A percentile compares a stretch with the other conserved stretches of the same genome.
Conservation (phyloP, 208 protist genomes). For the Acanthamoeba sp. region DNA sequence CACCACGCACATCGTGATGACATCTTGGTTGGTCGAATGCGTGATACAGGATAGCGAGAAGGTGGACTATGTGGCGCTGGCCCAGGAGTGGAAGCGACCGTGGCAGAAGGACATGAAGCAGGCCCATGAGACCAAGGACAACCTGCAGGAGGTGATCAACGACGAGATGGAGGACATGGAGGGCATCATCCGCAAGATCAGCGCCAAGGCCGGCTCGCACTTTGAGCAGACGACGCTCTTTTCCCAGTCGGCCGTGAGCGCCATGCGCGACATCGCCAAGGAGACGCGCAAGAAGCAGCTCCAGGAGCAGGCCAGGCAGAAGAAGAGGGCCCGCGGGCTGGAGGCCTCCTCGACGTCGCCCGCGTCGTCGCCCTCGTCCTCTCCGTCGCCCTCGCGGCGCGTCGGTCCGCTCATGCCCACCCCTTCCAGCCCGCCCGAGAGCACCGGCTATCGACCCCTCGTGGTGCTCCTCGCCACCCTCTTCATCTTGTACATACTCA, state of each 20-base stretch:
- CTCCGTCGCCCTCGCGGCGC: not conserved
- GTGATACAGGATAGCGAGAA: constrained; percentile 16
- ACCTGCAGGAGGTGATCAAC: constrained; percentile 33
- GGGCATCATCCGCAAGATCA: constrained; percentile 39
- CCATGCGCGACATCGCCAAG: constrained; percentile 45
- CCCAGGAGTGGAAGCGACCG: constrained; percentile 17
- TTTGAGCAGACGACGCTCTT: constrained; percentile 30
- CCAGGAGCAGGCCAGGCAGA: not conserved
- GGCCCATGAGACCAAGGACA: constrained; percentile 22
- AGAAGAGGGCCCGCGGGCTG: not conserved
- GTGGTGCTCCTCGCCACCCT: not conserved
- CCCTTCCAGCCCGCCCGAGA: not conserved
- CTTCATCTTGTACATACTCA: constrained; percentile 55
- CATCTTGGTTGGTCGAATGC: not conserved
- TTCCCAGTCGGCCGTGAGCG: constrained; percentile 44
- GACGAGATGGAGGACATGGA: constrained; percentile 62
- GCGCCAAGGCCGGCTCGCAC: not conserved
- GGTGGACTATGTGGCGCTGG: not conserved
- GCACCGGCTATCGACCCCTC: not conserved
- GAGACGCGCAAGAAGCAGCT: constrained; percentile 2
- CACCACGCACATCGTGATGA: not conserved
- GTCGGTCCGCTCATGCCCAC: not conserved
- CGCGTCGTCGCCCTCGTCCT: not conserved
- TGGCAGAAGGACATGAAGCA: constrained; percentile 28
- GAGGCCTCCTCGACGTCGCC: not conserved